These are phyloP conservation scores for Stephanocyclus meneghinianus DNA, from an alignment of 352 stramenopile genomes.

Conservation along the genomic window DNA sequence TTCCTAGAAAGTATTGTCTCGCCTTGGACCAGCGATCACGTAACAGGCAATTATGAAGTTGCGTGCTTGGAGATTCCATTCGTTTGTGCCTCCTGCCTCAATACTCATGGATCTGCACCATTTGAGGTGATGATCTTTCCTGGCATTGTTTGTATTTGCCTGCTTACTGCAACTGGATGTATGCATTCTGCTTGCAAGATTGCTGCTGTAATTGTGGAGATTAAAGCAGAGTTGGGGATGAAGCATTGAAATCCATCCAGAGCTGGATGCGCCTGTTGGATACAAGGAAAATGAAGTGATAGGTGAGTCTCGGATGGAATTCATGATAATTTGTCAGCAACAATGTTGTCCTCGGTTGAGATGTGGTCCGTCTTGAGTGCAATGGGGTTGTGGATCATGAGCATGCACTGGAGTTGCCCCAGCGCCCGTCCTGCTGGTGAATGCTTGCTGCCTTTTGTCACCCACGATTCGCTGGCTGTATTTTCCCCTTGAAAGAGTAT, in stretches of 20 bases:
- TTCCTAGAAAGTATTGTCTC: constrained; percentile 18
- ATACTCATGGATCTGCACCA: constrained; percentile 10
- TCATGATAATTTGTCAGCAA: constrained; percentile 51
- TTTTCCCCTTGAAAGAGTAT: constrained; percentile 31
- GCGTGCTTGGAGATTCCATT: neutral
- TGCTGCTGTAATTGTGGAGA: constrained; percentile 35
- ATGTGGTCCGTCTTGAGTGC: constrained; percentile 33
- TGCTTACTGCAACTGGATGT: constrained; percentile 29
- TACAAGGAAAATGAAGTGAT: constrained; percentile 9
- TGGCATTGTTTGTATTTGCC: constrained; percentile 23
- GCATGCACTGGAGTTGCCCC: constrained; percentile 26
- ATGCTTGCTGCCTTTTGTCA: constrained; percentile 28
- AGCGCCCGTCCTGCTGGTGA: constrained; percentile 24
- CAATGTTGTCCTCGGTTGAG: constrained; percentile 30
- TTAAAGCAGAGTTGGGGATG: constrained; percentile 24
- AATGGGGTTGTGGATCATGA: constrained; percentile 49
- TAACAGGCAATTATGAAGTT: constrained; percentile 45
- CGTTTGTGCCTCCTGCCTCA: neutral
- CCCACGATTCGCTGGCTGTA: constrained; percentile 28
- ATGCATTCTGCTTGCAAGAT: constrained; percentile 23
- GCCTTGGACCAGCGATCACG: constrained; percentile 22
- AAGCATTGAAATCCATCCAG: constrained; percentile 39
- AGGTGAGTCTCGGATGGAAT: constrained; percentile 2
- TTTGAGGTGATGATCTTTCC: constrained; percentile 27
- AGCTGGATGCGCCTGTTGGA: constrained; percentile 33